phyloP scores from a whole-genome alignment of 768 basidiomycete species.

The Nevesoporus exiguus region DNA sequence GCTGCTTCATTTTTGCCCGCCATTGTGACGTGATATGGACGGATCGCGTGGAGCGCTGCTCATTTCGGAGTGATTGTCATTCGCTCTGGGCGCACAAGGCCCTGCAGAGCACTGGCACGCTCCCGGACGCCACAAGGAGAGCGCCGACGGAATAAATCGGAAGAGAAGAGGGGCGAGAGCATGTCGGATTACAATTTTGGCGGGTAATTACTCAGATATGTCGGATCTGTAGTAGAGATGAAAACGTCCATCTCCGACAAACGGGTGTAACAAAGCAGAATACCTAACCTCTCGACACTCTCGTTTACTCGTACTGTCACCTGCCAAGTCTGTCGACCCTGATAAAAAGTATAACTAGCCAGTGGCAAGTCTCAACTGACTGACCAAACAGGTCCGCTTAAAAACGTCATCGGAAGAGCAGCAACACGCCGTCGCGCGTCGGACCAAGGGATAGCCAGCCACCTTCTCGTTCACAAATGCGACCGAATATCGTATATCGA shows the following conservation, averaged over 20 bases:
- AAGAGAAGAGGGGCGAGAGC: not conserved
- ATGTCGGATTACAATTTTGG: conserved; percentile 1
- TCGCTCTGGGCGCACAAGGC: not conserved
- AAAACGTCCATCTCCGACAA: conserved; percentile 8
- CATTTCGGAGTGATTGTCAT: conserved; percentile 16
- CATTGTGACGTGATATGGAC: conserved; percentile 7
- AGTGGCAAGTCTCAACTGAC: not conserved
- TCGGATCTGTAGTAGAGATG: conserved; percentile 8
- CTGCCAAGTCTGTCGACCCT: not conserved
- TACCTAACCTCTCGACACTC: not conserved
- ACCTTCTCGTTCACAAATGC: conserved; percentile 7
- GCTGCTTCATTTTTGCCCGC: conserved; percentile 4
- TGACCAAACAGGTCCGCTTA: not conserved
- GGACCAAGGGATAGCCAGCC: not conserved
- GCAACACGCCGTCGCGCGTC: not conserved
- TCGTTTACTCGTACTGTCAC: not conserved
- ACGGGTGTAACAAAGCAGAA: not conserved
- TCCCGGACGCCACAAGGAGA: conserved; percentile 8
- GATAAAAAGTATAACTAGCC: not conserved
- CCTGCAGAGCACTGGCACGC: not conserved
- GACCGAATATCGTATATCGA: conserved; percentile 6
- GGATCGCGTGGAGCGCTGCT: conserved; percentile 17
- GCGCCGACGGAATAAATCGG: conserved; percentile 1
- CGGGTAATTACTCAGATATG: conserved; percentile 7
- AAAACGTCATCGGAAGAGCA: not conserved